Evolutionary conservation across 306 rosid genomes (phyloP).

Genomic region (Vigna radiata): DNA sequence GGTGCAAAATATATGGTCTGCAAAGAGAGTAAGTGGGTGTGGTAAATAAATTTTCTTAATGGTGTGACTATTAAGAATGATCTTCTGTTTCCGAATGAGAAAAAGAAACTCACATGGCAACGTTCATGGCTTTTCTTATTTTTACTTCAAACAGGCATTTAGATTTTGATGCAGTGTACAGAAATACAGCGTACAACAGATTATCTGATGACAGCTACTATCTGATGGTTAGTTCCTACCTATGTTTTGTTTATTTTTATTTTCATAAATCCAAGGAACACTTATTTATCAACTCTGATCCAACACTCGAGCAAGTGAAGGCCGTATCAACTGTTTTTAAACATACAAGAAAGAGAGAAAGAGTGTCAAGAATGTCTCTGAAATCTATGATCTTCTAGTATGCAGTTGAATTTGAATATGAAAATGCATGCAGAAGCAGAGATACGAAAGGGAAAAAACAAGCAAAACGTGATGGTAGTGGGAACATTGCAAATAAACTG

Average conservation of each 20-base stretch:
- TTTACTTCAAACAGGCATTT: not conserved
- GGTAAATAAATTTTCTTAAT: not conserved
- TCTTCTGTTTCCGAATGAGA: not conserved
- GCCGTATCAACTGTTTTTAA: not conserved
- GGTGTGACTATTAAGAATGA: conserved; percentile 3
- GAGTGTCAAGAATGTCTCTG: conserved; percentile 13
- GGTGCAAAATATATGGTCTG: not conserved
- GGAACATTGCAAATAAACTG: conserved; percentile 25
- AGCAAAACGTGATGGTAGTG: not conserved
- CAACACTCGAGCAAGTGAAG: conserved; percentile 19
- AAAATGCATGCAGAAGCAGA: conserved; percentile 10
- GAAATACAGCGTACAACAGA: not conserved
- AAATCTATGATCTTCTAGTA: not conserved
- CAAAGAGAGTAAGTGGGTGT: not conserved
- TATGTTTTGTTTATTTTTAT: not conserved
- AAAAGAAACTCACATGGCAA: not conserved
- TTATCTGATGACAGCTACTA: not conserved
- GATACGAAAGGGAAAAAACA: not conserved
- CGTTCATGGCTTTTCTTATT: not conserved
- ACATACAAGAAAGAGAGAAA: not conserved
- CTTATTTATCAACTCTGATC: conserved; percentile 9
- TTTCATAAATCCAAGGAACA: conserved; percentile 29
- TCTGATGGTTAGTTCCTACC: not conserved
- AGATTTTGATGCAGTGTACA: not conserved
- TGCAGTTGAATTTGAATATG: not conserved